Conservation (phyloP, 495 filamentous ascomycete species). For the Penicillium fimorum region DNA sequence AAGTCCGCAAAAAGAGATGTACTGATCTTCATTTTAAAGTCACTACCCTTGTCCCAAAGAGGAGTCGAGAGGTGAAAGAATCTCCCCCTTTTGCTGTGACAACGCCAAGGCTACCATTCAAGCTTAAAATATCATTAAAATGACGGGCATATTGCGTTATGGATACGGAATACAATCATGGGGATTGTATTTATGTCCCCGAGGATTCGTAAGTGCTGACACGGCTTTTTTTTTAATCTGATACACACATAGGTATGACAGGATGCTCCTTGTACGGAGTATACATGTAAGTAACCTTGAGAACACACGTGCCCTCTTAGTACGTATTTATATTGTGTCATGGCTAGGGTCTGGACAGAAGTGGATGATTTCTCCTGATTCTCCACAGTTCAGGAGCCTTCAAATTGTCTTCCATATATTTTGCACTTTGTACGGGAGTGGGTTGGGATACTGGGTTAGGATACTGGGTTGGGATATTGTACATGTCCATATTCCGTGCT, state of each 20-base stretch:
- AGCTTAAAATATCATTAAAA: constrained; percentile 17
- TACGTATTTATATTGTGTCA: not conserved
- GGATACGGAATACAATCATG: not conserved
- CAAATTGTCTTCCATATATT: no score
- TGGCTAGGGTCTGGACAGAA: not conserved
- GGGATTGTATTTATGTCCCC: constrained; percentile 10
- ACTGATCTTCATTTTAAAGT: not conserved
- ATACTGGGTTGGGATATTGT: no score
- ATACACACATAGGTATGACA: not conserved
- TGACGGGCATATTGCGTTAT: not conserved
- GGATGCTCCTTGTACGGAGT: no score
- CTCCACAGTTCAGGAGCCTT: constrained; percentile 9
- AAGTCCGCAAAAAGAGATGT: not conserved
- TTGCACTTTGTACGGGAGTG: no score
- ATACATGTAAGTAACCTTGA: no score
- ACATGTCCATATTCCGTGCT: not conserved
- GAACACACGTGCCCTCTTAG: not conserved
- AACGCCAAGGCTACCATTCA: constrained; percentile 20
- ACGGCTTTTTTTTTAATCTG: not conserved
- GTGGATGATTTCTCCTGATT: not conserved
- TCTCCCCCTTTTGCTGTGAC: not conserved
- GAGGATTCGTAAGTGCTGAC: constrained; percentile 8
- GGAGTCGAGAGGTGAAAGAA: not conserved
- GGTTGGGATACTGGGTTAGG: no score
- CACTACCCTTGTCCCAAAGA: not conserved